Base-by-base conservation (phyloP, 2,329 filamentous ascomycete genomes). In the Xenosphaeropsis pyriputrescens region DNA sequence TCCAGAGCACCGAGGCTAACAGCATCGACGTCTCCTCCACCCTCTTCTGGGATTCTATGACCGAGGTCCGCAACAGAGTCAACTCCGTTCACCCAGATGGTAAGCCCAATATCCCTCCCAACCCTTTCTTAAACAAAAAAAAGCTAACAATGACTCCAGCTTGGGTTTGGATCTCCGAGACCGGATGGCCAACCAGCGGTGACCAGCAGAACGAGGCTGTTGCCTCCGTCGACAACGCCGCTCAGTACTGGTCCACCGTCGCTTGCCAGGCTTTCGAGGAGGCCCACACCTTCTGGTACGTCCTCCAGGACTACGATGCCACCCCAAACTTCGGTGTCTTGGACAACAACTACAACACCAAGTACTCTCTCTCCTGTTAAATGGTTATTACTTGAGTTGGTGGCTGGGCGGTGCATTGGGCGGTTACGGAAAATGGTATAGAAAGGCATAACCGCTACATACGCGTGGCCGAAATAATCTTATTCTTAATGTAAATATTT, bases 111-210 rank as follows among this genome's bases (percentile, higher is more conserved):
- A 6, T 26, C 7, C 8, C 8, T 9, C 22, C 22, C 22, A 26
- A 26, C 8, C 8, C 7, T 26, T 11, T 9, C 12, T 26, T 5
- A 26, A 26, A 6, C 4, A 26, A 5, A 9, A 9, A 5, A 9
- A 9, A 5, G 18, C 22, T 26, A 26, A 26, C 22, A 26, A 26
- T 26, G 8, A 3, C 8, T 26, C 22, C 12, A 49, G 71, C 71
- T 60, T 65, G 63, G 43, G 64, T 77, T 48, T 74, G 73, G 67
- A 61, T 76, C 34, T 74, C 71, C 15, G 75, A 80, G 64, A 77
- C 72, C 11, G 75, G 76, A 49, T 81, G 75, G 75, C 76, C 77
- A 36, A 60, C 63, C 36, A 57, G 53, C 29, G 77, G 77, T 30
- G 51, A 60, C 9, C 59, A 61, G 36, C 68, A 65, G 57, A 72